Percentiles rank a stretch among this genome's conserved stretches.
These are phyloP conservation scores for Mycena crocata DNA, from an alignment of 768 basidiomycete genomes.

Conservation along the genomic window DNA sequence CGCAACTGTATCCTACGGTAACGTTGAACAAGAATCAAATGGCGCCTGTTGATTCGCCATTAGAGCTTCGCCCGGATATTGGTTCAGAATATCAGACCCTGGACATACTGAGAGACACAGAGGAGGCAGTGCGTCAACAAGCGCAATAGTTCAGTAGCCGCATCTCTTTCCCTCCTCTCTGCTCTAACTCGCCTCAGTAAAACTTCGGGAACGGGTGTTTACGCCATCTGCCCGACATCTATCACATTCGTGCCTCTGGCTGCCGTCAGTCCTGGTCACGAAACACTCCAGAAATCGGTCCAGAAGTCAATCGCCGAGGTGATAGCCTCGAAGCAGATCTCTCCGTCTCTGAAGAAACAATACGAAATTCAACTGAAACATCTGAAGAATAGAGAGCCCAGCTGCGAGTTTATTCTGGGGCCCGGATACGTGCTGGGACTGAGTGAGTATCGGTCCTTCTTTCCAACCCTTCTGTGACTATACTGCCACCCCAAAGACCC, in stretches of 20 bases:
- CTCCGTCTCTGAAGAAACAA: constrained; percentile 44
- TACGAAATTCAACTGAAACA: constrained; percentile 45
- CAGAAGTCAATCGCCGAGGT: not conserved
- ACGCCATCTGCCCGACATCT: not conserved
- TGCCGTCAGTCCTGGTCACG: constrained; percentile 14
- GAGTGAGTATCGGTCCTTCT: constrained; percentile 32
- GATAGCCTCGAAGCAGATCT: not conserved
- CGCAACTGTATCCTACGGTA: too few species aligned
- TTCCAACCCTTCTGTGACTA: not conserved
- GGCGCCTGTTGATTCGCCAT: not conserved
- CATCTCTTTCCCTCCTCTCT: not conserved
- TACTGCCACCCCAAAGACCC: not conserved
- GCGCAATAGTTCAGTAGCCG: not conserved
- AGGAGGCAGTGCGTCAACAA: not conserved
- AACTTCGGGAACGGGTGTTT: constrained; percentile 31
- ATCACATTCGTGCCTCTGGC: constrained; percentile 23
- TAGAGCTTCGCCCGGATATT: not conserved
- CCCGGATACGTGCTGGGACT: constrained; percentile 19
- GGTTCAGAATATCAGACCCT: not conserved
- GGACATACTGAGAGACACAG: not conserved
- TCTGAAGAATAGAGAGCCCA: constrained; percentile 20
- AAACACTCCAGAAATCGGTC: constrained; percentile 6
- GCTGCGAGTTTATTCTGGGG: constrained; percentile 22
- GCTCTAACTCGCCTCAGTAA: constrained; percentile 26
- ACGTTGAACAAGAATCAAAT: too few species aligned